Evolutionary conservation across 495 filamentous ascomycete species (phyloP).

Genomic region (Oleoguttula mirabilis): DNA sequence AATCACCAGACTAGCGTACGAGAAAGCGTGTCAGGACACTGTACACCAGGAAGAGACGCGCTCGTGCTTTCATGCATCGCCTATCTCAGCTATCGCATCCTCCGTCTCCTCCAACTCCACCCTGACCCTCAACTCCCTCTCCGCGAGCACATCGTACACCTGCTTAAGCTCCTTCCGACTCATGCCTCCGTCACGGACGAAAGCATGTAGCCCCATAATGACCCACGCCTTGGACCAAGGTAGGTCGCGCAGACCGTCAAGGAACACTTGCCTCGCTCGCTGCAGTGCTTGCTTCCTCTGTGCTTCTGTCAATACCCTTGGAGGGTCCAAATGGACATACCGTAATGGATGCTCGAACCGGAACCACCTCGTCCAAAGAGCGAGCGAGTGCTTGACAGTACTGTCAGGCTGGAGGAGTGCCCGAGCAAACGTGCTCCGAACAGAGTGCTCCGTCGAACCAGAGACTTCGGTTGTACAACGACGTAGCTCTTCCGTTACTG

Average conservation of each 20-base stretch:
- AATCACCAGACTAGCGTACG: no score
- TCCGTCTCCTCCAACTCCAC: constrained; percentile 32
- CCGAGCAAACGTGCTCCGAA: constrained; percentile 22
- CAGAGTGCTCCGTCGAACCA: constrained; percentile 19
- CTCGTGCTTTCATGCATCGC: not conserved
- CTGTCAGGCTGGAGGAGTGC: constrained; percentile 18
- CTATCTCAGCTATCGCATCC: constrained; percentile 9
- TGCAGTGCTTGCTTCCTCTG: constrained; percentile 1
- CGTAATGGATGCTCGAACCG: constrained; percentile 21
- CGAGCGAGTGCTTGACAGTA: constrained; percentile 15
- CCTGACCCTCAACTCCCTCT: constrained; percentile 43
- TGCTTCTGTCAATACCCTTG: not conserved
- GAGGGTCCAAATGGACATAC: not conserved
- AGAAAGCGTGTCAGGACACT: no score
- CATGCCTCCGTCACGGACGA: constrained; percentile 24
- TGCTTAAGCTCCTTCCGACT: constrained; percentile 33
- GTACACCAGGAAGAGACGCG: no score
- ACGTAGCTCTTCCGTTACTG: constrained; percentile 48
- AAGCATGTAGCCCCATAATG: constrained; percentile 22
- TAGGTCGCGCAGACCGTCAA: constrained; percentile 23
- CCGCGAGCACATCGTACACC: constrained; percentile 39
- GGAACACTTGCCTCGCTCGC: constrained; percentile 25
- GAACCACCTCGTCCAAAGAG: constrained; percentile 25
- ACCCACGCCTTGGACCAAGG: constrained; percentile 37
- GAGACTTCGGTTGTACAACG: constrained; percentile 7